Percentiles rank a stretch among this genome's conserved stretches.
Evolutionary conservation across 768 basidiomycete species (phyloP).

Genomic region (Tylopilus intermedius): DNA sequence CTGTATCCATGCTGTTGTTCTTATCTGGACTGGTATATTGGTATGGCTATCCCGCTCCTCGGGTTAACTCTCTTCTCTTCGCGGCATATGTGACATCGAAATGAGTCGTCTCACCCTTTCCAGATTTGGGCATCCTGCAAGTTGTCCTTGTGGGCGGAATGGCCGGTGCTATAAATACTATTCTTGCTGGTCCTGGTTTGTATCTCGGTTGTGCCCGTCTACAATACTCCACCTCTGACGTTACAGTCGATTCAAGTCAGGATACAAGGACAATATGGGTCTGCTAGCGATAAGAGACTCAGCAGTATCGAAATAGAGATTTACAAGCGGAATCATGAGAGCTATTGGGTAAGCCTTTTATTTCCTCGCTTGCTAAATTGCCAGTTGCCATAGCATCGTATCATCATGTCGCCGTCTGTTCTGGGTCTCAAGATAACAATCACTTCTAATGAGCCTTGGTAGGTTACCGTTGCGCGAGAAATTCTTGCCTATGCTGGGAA

Average conservation of each 20-base stretch:
- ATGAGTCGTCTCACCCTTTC: slow-evolving; percentile 84
- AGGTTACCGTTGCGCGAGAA: slow-evolving; percentile 89
- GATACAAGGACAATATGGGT: slow-evolving; percentile 95
- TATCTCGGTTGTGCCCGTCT: background rate
- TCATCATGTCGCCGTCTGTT: no score
- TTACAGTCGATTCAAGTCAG: slow-evolving; percentile 90
- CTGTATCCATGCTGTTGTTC: background rate
- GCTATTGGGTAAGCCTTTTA: slow-evolving; percentile 77
- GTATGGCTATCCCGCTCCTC: slow-evolving; percentile 85
- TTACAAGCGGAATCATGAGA: slow-evolving; percentile 86
- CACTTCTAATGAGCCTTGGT: slow-evolving; percentile 5
- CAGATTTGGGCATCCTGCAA: slow-evolving; percentile 72
- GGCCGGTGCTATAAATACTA: slow-evolving; percentile 87
- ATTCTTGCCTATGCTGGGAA: slow-evolving; percentile 93
- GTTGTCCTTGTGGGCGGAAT: slow-evolving; percentile 83
- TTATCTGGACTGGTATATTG: background rate
- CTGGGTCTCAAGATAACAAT: background rate
- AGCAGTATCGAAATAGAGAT: slow-evolving; percentile 70
- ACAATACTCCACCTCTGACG: background rate
- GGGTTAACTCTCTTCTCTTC: slow-evolving; percentile 95
- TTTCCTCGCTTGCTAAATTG: background rate
- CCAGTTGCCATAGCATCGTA: background rate
- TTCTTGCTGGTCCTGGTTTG: slow-evolving; percentile 85
- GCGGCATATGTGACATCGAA: slow-evolving; percentile 81
- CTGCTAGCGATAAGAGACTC: slow-evolving; percentile 71